These are phyloP conservation scores for Perkinsus olseni DNA, from an alignment of 169 alveolate genomes.

Conservation along the genomic window DNA sequence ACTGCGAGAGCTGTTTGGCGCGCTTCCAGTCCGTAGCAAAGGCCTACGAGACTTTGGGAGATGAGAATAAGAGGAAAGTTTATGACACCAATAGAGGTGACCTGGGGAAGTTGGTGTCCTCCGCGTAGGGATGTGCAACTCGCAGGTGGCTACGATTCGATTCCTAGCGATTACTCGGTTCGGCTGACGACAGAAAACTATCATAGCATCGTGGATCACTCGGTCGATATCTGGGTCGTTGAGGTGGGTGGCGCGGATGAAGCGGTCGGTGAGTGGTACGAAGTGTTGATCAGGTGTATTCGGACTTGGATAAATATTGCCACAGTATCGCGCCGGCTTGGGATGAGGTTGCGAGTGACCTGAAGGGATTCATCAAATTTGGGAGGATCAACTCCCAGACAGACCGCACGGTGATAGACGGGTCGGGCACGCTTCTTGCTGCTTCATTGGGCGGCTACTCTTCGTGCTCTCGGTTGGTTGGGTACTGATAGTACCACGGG, in stretches of 20 bases:
- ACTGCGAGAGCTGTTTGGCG: conserved; percentile 46
- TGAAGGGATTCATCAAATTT: neutral
- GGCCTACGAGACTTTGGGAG: conserved; percentile 45
- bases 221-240: neutral
- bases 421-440: neutral
- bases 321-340: neutral
- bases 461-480: too few species aligned
- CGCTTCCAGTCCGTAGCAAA: conserved; percentile 39
- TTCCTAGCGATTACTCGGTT: neutral
- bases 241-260: neutral
- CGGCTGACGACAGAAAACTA: neutral
- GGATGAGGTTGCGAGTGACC: neutral
- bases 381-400: neutral
- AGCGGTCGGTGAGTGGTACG: neutral
- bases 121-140: neutral
- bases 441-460: too few species aligned
- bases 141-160: neutral
- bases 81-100: conserved; percentile 53
- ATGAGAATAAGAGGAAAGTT: conserved; percentile 56
- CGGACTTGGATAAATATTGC: neutral
- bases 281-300: neutral
- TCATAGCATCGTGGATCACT: neutral
- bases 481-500: too few species aligned
- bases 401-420: neutral
- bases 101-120: neutral